phyloP scores from a whole-genome alignment of 2,329 filamentous ascomycete genomes.

The Colletotrichum sp. region DNA sequence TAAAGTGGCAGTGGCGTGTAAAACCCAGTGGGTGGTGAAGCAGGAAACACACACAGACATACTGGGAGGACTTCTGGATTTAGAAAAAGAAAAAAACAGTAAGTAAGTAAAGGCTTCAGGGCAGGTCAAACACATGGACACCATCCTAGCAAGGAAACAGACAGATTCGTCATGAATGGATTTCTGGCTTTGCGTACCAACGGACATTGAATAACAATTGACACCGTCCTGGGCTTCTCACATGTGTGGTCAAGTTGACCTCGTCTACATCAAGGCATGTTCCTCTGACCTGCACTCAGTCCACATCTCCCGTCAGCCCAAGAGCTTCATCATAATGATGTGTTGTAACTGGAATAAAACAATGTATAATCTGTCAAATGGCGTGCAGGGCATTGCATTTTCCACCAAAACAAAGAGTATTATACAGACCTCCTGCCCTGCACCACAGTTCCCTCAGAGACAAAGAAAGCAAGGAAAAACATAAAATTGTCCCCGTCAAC shows the following conservation, averaged over 20 bases:
- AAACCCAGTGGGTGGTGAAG: not conserved
- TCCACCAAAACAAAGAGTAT: slow-evolving; percentile 7
- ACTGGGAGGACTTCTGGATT: not conserved
- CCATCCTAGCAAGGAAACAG: not conserved
- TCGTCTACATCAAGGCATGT: not conserved
- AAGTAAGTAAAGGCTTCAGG: not conserved
- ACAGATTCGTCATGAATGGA: not conserved
- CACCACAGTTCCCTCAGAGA: not conserved
- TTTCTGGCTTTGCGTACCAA: not conserved
- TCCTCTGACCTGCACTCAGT: not conserved
- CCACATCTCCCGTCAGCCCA: not conserved
- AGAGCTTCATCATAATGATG: not conserved
- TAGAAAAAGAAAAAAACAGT: not conserved
- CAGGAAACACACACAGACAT: not conserved
- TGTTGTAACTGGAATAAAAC: not conserved
- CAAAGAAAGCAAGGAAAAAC: slow-evolving; percentile 3
- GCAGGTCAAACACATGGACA: not conserved
- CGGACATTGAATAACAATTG: not conserved
- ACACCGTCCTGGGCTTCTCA: not conserved
- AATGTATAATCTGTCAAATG: slow-evolving; percentile 17
- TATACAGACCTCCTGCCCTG: slow-evolving; percentile 19
- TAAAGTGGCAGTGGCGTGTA: slow-evolving; percentile 24
- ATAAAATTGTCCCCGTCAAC: slow-evolving; percentile 18
- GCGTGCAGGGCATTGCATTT: not conserved
- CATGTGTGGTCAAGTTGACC: not conserved